Percentiles rank a stretch among this genome's conserved stretches.
Evolutionary conservation across 441 rosid genomes (phyloP).

Genomic region (Rhodomyrtus psidioides): DNA sequence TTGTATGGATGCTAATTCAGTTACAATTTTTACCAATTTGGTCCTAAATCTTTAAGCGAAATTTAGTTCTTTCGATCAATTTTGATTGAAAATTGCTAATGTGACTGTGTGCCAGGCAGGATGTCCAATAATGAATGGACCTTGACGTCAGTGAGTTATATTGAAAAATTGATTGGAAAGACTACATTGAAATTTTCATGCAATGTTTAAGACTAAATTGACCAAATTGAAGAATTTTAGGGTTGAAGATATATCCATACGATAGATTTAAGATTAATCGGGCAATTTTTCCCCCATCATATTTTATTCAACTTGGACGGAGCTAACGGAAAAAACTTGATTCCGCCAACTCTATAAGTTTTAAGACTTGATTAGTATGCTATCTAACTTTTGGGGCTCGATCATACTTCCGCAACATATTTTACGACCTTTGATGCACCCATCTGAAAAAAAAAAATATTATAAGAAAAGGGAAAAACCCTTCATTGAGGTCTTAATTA

Average conservation of each 20-base stretch:
- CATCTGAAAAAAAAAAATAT: not conserved
- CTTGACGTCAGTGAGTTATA: accelerated
- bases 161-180: not conserved
- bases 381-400: not conserved
- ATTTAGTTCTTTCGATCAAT: not conserved
- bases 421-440: not conserved
- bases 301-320: not conserved
- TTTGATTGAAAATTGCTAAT: not conserved
- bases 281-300: not conserved
- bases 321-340: not conserved
- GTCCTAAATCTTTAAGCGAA: not conserved
- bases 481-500: not conserved
- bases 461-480: not conserved
- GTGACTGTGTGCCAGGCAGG: not conserved
- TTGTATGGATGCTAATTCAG: too few species aligned
- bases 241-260: accelerated
- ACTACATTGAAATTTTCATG: not conserved
- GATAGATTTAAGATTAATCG: not conserved
- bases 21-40: not conserved
- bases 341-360: not conserved
- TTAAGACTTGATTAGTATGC: not conserved
- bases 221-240: accelerated
- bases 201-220: accelerated
- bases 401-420: not conserved
- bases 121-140: accelerated